A percentile compares a stretch with the other conserved stretches of the same genome.
Evolutionary conservation across 139 green algal species (phyloP).

Genomic region (Asterochloris sp.): DNA sequence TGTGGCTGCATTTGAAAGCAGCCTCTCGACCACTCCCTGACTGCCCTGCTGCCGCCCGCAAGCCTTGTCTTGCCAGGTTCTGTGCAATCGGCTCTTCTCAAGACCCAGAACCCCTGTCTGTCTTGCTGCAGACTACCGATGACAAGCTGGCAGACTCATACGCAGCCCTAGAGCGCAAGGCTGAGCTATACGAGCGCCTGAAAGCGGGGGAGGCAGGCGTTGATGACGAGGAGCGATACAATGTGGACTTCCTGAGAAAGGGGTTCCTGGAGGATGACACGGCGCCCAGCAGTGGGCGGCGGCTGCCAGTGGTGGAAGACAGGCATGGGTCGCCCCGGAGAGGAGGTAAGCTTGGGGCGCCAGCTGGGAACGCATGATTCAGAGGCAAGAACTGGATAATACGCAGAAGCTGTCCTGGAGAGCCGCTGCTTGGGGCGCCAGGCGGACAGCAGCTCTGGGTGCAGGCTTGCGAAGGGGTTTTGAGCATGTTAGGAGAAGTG

Average conservation of each 20-base stretch:
- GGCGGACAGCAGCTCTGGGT: neutral
- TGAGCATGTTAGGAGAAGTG: too few species aligned
- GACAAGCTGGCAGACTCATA: conserved; percentile 37
- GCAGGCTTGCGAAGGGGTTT: neutral
- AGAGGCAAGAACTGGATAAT: conserved; percentile 12
- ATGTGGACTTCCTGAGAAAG: conserved; percentile 76
- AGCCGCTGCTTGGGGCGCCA: too few species aligned
- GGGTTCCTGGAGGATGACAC: conserved; percentile 23
- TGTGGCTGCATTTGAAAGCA: too few species aligned
- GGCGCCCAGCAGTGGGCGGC: neutral
- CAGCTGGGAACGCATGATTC: conserved; percentile 20
- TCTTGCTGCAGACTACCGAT: conserved; percentile 23
- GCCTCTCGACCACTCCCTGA: too few species aligned
- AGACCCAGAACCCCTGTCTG: neutral
- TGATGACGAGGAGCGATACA: conserved; percentile 64
- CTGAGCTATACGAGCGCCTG: conserved; percentile 75
- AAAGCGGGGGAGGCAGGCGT: conserved; percentile 19
- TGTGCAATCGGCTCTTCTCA: too few species aligned
- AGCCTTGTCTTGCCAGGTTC: too few species aligned
- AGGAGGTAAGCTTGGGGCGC: too few species aligned
- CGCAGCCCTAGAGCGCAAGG: conserved; percentile 74
- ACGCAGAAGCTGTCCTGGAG: conserved; percentile 23
- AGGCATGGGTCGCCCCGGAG: neutral
- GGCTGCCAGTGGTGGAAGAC: neutral
- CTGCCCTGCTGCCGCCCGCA: too few species aligned